Base-by-base conservation (phyloP, 2,329 filamentous ascomycete species). In the Exserohilum turcica region DNA sequence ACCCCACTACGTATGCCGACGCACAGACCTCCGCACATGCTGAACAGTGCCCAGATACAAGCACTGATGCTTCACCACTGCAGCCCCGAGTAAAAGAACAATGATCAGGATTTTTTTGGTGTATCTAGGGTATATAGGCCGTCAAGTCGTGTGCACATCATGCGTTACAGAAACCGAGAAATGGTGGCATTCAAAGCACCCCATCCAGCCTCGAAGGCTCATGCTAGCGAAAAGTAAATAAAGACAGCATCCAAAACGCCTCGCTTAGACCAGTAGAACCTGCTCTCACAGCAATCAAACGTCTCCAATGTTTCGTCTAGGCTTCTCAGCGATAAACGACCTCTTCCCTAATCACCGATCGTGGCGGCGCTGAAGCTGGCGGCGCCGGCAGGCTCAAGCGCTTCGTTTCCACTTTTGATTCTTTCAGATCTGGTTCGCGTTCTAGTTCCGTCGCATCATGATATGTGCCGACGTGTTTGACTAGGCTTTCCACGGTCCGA, bases 391-490 rank as follows among this genome's bases (percentile, higher is more conserved):
- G 37, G 9, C 57, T 60, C 53, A 66, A 28, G 21, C 59, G 52
- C 39, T 47, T 52, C 27, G 54, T 62, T 37, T 66, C 64, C 3
- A 62, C 60, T 16, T 58, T 51, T 28, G 57, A 47, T 48, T 74
- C 73, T 31, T 59, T 58, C 8, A 75, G 43, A 58, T 74, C 71
- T 1, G 56, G 47, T 33, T 75, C 73, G 15, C 57, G 37, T 48
- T 72, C 67, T 32, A 73, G 51, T 54, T 75, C 73, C 1, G 54
- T 50, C 1, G 67, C 62, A 12, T 70, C 68, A 32, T 75, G 73
- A 24, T 61, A 72, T 6, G 61, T 64, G 1, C 70, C 71, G 1
- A 75, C 70, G 35, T 75, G 72, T 18, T 73, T 70, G 2, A 74
- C 70, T 12, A 75, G 46, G n/a, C 61, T 62, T 46, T 74, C 70